Conservation (phyloP, 192 early-diverging fungal genomes). For the Dissophora ornata region DNA sequence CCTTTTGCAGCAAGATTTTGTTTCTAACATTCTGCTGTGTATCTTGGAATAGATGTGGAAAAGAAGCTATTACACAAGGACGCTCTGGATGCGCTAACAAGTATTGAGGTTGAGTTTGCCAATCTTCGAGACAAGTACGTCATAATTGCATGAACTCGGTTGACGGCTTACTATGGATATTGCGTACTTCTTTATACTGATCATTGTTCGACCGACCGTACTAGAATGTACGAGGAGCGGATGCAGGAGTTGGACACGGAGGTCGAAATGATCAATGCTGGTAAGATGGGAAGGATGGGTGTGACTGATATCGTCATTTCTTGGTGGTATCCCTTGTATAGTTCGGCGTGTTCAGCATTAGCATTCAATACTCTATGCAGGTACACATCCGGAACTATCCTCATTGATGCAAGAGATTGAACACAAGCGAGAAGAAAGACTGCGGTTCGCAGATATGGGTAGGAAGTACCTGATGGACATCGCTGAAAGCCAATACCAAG, state of each 20-base stretch:
- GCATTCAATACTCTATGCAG: no score
- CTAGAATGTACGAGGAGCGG: constrained; percentile 68
- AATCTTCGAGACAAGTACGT: constrained; percentile 65
- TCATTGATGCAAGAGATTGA: constrained; percentile 65
- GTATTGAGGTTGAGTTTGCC: constrained; percentile 69
- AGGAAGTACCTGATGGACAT: constrained; percentile 56
- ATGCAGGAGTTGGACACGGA: constrained; percentile 64
- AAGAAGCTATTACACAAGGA: constrained; percentile 61
- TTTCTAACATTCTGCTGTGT: not conserved
- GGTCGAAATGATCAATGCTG: constrained; percentile 62
- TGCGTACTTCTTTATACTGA: no score
- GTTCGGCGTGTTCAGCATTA: no score
- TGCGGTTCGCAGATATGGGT: constrained; percentile 59
- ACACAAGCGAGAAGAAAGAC: constrained; percentile 59
- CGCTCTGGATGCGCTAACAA: constrained; percentile 62
- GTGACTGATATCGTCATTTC: not conserved
- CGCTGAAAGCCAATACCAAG: constrained; percentile 53
- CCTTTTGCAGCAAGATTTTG: not conserved
- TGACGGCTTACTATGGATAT: no score
- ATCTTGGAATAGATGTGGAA: constrained; percentile 46
- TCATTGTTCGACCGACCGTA: no score
- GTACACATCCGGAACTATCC: constrained; percentile 64
- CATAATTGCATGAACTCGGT: not conserved
- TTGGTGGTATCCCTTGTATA: no score
- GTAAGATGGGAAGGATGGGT: no score